Evolutionary conservation across 495 filamentous ascomycete species (phyloP), one percentile per base, ranked within the genome.

Genomic region (Oleoguttula mirabilis): DNA sequence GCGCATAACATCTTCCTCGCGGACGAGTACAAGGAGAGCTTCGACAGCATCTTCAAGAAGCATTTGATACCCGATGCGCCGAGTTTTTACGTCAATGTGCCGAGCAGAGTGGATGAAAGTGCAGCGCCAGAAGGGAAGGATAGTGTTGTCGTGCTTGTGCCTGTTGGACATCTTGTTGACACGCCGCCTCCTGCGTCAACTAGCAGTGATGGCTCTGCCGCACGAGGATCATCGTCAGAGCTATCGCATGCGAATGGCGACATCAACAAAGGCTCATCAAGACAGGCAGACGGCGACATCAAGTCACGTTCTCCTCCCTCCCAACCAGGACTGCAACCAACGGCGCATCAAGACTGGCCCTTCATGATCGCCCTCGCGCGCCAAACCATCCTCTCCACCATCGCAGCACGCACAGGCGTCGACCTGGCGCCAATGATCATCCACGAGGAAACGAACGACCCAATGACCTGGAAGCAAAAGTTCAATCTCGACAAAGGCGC

Each of bases 1-100:
- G 70, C 75, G 7, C 79, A 84, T 55, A 84, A 84, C 48, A 79
- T 83, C 52, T 84, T 84, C 62, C 67, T 84, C 15, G 77, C 78
- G 4, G 71, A 79, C 41, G 65, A 75, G 44, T 84, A 82, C 59
- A 64, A 65, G 27, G 74, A 76, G 47, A 74, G 68, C 15, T 84
- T 84, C 54, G 77, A 82, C 59, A 64, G 67, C 34, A 84, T 83
- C 28, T 83, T 84, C 64, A 71, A 80, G 40, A 45, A 68, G 10
- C 75, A 82, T 45, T 55, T 65, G 4, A 66, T 84, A 10, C 80
- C 79, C 2, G 39, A 61, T 1, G 67, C 81, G 24, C 78, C 77
- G 1, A 75, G 70, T 21, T 84, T 84, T 65, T 84, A 82, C 60
- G 68, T 83, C 59, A 81, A 83, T 53, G 77, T 83, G 3, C 79